A percentile compares a stretch with the other conserved stretches of the same genome.
phyloP scores from a whole-genome alignment of 2,329 filamentous ascomycete species.

The Epichloe gansuensis region DNA sequence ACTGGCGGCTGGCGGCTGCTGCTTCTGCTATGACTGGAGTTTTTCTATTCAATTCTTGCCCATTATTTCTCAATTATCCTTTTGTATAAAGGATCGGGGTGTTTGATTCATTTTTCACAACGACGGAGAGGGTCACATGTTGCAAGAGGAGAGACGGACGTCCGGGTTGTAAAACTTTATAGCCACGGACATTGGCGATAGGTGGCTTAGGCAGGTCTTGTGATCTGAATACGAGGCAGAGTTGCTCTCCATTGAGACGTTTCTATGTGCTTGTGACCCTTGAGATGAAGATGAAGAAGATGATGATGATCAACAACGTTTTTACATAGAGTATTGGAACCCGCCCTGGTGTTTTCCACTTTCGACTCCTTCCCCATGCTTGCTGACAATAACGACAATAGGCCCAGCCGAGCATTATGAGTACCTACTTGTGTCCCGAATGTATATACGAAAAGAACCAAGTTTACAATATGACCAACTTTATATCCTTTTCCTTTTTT shows the following conservation, averaged over 20 bases:
- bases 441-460: too few relatives aligned
- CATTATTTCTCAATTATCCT: not conserved
- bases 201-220: not conserved
- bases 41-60: not conserved
- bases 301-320: too few relatives aligned
- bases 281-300: too few relatives aligned
- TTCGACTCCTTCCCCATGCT: too few relatives aligned
- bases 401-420: too few relatives aligned
- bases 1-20: not conserved
- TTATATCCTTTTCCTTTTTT: too few relatives aligned
- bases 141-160: not conserved
- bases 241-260: not conserved
- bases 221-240: not conserved
- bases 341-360: too few relatives aligned
- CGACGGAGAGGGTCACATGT: not conserved
- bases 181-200: constrained; percentile 2
- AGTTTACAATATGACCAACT: too few relatives aligned
- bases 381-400: too few relatives aligned
- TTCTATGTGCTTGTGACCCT: too few relatives aligned
- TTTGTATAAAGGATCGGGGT: constrained; percentile 2
- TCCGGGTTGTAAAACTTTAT: not conserved
- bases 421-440: too few relatives aligned
- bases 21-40: not conserved
- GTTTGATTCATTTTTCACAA: not conserved
- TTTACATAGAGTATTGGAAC: too few relatives aligned